These are phyloP conservation scores for Suillus fuscotomentosus DNA, from an alignment of 768 basidiomycete species.

Conservation along the genomic window DNA sequence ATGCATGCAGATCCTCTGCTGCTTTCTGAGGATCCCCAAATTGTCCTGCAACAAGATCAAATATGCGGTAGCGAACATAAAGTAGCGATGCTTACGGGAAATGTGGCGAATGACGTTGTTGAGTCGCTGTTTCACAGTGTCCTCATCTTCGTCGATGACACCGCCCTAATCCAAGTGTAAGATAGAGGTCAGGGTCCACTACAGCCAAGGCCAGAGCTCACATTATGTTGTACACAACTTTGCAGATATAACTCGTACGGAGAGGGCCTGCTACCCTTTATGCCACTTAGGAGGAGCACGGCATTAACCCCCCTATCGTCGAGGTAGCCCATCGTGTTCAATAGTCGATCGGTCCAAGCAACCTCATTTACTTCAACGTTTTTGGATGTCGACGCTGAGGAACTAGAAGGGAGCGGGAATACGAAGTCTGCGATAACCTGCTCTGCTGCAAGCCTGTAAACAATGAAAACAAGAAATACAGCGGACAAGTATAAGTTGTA, in stretches of 20 bases:
- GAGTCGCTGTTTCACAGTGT: constrained; percentile 54
- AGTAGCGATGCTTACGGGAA: constrained; percentile 46
- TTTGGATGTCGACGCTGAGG: constrained; percentile 42
- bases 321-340: constrained; percentile 69
- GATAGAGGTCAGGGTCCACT: constrained; percentile 1
- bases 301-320: constrained; percentile 57
- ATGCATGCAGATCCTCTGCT: constrained; percentile 72
- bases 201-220: constrained; percentile 37
- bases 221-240: constrained; percentile 80
- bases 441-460: constrained; percentile 57
- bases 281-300: constrained; percentile 57
- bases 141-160: constrained; percentile 82
- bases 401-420: constrained; percentile 67
- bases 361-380: constrained; percentile 68
- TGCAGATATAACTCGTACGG: constrained; percentile 69
- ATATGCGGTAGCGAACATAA: neutral
- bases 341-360: constrained; percentile 82
- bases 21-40: constrained; percentile 75
- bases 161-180: constrained; percentile 63
- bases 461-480: constrained; percentile 3
- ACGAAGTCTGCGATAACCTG: constrained; percentile 71
- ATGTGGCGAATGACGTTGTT: constrained; percentile 54
- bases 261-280: constrained; percentile 71
- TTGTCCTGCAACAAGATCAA: constrained; percentile 32
- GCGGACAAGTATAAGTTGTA: constrained; percentile 26